Conservation (phyloP, 2,329 filamentous ascomycete species). For the Aschersonia sp. region DNA sequence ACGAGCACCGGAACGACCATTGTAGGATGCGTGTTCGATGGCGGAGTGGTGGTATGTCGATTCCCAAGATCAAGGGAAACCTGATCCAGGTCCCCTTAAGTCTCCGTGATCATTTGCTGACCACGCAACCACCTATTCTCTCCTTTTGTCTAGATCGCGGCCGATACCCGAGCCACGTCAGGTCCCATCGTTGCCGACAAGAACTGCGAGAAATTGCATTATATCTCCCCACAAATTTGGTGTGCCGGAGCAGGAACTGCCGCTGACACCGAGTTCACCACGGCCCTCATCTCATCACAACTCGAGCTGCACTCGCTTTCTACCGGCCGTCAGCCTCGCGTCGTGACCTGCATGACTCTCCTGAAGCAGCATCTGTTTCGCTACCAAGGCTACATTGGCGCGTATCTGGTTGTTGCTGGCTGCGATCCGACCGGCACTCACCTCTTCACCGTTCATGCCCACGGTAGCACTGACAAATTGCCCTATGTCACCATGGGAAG, state of each 20-base stretch:
- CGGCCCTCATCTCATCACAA: slow-evolving; percentile 94
- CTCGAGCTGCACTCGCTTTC: slow-evolving; percentile 94
- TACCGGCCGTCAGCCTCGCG: slow-evolving; percentile 89
- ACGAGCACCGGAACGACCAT: slow-evolving; percentile 98
- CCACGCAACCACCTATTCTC: not conserved
- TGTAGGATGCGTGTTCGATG: slow-evolving; percentile 91
- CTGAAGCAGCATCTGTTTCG: slow-evolving; percentile 99
- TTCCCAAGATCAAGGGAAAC: not conserved
- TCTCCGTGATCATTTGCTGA: not conserved
- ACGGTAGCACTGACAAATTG: slow-evolving; percentile 96
- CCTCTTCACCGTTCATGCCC: slow-evolving; percentile 95
- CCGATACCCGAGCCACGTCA: slow-evolving; percentile 92
- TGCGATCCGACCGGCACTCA: slow-evolving; percentile 91
- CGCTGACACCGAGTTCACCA: slow-evolving; percentile 98
- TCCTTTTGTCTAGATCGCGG: slow-evolving; percentile 55
- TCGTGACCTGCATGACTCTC: slow-evolving; percentile 98
- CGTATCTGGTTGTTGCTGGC: slow-evolving; percentile 92
- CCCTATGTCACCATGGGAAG: slow-evolving; percentile 99
- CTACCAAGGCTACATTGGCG: slow-evolving; percentile 94
- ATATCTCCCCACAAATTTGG: slow-evolving; percentile 98
- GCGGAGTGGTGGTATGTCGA: slow-evolving; percentile 72
- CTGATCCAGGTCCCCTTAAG: too few species aligned
- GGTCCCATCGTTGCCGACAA: slow-evolving; percentile 99
- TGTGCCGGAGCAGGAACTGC: slow-evolving; percentile 96
- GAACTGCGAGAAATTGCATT: slow-evolving; percentile 99